Evolutionary conservation across 1,139 yeast genomes (phyloP), one percentile per base, ranked within the genome.

Genomic region (Suhomyces coccinellae): DNA sequence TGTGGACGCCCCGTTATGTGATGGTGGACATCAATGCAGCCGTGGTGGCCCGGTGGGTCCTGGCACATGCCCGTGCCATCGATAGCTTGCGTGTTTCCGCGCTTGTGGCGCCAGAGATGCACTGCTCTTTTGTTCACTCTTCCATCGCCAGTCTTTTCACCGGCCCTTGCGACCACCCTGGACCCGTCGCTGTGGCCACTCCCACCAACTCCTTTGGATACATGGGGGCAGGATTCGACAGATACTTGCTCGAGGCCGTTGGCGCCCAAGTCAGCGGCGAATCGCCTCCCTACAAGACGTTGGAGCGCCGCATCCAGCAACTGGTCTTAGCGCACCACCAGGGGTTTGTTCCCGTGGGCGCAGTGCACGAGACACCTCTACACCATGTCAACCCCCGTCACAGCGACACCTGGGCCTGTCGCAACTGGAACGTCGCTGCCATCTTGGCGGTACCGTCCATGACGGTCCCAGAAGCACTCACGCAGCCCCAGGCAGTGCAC

Each of bases 211-310:
- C 65, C 5, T 46, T 60, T 6, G 50, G 55, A 17, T 63, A 56
- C 38, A 63, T 65, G 69, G 61, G 63, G 10, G 66, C 58, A 3
- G 69, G 69, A 10, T 63, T 59, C 43, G 69, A 65, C 45, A 50
- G 55, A 40, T 55, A 54, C 44, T 42, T 63, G 14, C 47, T 58
- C 5, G 52, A 57, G 40, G 53, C 57, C 6, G 34, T 60, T 15
- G 46, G 49, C n/a, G 37, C 48, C 14, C 26, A 36, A 6, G 32
- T 10, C 9, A 12, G 16, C 12, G 24, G n/a, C 12, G 6, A 7
- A 12, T 6, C 20, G 4, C 33, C 29, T 6, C 24, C 43, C 43
- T 54, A 54, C 34, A 48, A 54, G 26, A 10, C 26, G 4, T 38
- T 62, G 36, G 60, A 57, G 38, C 43, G 40, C 14, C 38, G 40